These are phyloP conservation scores for Taxillus chinensis DNA, from an alignment of 164 flowering plant genomes.

Conservation along the genomic window DNA sequence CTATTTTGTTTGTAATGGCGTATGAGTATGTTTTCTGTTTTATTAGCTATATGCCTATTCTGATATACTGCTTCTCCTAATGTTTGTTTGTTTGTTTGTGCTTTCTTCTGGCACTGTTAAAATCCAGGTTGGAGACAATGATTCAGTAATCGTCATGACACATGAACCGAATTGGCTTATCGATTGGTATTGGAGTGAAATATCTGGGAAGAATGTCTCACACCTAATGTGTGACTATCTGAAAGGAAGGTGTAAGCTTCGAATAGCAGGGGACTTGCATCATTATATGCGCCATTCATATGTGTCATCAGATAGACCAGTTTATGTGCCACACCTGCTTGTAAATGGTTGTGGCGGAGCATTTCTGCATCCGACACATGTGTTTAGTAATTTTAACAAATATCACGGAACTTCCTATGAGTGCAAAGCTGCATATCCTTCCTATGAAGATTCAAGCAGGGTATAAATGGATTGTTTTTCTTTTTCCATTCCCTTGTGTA, in stretches of 20 bases:
- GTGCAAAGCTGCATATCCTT: constrained; percentile 86
- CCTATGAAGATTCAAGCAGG: constrained; percentile 95
- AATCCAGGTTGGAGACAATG: constrained; percentile 65
- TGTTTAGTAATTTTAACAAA: constrained; percentile 62
- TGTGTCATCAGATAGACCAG: constrained; percentile 65
- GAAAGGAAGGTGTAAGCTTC: constrained; percentile 88
- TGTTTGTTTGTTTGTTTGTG: too few species aligned
- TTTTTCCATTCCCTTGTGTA: neutral
- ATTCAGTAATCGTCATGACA: constrained; percentile 87
- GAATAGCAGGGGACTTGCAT: constrained; percentile 95
- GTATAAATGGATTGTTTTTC: constrained; percentile 22
- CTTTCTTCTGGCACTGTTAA: neutral
- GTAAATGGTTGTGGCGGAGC: constrained; percentile 99
- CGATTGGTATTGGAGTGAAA: constrained; percentile 91
- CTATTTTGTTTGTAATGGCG: too few species aligned
- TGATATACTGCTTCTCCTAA: too few species aligned
- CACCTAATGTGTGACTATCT: constrained; percentile 71
- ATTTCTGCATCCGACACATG: constrained; percentile 97
- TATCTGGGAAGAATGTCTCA: constrained; percentile 73
- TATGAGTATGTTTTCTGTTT: too few species aligned
- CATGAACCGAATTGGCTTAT: constrained; percentile 99
- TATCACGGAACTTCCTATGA: constrained; percentile 58
- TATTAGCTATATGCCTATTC: too few species aligned
- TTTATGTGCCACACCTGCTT: constrained; percentile 76
- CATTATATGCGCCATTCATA: constrained; percentile 96